Base-by-base conservation (phyloP, 257 asterid genomes). In the Solanum raphanifolium region DNA sequence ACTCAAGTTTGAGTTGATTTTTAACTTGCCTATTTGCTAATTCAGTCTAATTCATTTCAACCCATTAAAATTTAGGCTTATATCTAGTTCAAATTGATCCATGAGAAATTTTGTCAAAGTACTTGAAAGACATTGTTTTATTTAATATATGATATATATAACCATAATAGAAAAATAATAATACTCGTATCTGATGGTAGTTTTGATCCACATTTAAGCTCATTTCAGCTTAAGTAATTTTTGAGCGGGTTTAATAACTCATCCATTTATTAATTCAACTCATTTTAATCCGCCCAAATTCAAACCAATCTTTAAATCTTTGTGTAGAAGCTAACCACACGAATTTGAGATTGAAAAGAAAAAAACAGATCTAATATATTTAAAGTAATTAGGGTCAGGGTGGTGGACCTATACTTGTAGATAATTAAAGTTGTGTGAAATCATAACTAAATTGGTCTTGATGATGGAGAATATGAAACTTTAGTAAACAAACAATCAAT, bases 401-500 rank as follows among this genome's bases (percentile, higher is more conserved):
- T 25, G 82, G 72, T 52, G 72, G 85, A 18, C 69, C 66, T 58
- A 46, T 36, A 43, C 1, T 20, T 20, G 68, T 46, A 16, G 12
- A 81, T 81, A 48, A 79, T 87, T 79, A 13, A 62, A 78, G 82
- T 89, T 83, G 86, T 78, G 88, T 90, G 91, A 90, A 90, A 90
- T 87, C 91, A 29, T 78, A 72, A 72, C 88, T 74, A 74, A 58
- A n/a, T 78, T 79, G 81, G 90, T 85, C 86, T 75, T 55, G 84
- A 55, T 55, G 88, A 55, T 87, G 71, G 69, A 32, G 75, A 20
- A 84, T 60, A 86, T 72, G 87, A 83, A 88, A 83, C 89, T 87
- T 90, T 90, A 86, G 89, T 93, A 85, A 91, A 84, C 86, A 65
- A 87, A 68, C 84, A 88, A 52, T 85, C 90, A 86, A 84, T 74